Conservation (phyloP, 768 basidiomycete species). For the Suillus paluster region DNA sequence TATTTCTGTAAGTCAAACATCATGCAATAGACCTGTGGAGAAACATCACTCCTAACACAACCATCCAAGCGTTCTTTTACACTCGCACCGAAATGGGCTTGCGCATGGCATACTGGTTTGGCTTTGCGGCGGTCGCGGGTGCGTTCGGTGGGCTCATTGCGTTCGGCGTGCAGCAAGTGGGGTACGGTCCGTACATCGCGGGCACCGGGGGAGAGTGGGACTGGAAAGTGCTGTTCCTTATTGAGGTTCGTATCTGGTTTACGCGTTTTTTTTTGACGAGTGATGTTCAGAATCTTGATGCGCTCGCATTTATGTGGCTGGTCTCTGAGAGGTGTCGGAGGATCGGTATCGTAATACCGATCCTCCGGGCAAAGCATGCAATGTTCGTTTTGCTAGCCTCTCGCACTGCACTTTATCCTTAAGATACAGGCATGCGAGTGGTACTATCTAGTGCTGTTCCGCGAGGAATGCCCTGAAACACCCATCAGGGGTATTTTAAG, state of each 20-base stretch:
- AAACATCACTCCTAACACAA: not conserved
- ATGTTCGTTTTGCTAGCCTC: not conserved
- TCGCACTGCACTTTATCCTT: not conserved
- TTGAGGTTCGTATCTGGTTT: constrained; percentile 52
- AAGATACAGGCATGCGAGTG: not conserved
- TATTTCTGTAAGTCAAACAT: constrained; percentile 65
- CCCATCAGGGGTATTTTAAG: not conserved
- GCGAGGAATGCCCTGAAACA: not conserved
- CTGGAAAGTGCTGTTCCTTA: constrained; percentile 59
- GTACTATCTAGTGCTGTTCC: not conserved
- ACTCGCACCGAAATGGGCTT: constrained; percentile 75
- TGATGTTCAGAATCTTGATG: not conserved
- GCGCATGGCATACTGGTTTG: constrained; percentile 83
- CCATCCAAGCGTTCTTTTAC: constrained; percentile 69
- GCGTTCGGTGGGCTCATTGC: constrained; percentile 87
- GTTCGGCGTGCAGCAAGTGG: constrained; percentile 76
- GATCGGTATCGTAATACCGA: not conserved
- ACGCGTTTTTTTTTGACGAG: not conserved
- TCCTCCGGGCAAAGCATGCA: no score
- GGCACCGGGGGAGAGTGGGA: constrained; percentile 35
- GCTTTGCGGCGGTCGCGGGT: constrained; percentile 82
- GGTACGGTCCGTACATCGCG: constrained; percentile 36
- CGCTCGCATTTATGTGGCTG: not conserved
- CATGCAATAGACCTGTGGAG: no score
- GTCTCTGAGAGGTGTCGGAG: not conserved